Conservation (phyloP, 345 rosid genomes). For the Trapa bicornis region DNA sequence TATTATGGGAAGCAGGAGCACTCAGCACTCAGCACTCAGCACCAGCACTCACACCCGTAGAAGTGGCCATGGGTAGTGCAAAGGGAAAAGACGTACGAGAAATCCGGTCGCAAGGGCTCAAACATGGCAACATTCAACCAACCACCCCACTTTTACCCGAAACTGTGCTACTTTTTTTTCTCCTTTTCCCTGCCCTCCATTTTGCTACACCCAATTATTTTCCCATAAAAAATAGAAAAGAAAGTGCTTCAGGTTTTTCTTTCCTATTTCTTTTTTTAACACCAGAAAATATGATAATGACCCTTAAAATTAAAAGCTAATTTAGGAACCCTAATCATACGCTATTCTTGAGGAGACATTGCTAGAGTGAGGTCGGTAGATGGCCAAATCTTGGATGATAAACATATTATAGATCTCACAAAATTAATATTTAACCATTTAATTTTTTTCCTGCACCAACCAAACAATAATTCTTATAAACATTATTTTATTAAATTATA, state of each 20-base stretch:
- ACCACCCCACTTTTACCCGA: slow-evolving; percentile 39
- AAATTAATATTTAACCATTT: too few species aligned
- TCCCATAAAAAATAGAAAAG: background rate
- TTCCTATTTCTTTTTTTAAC: background rate
- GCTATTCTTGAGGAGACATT: slow-evolving; percentile 23
- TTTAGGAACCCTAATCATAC: background rate
- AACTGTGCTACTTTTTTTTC: slow-evolving; percentile 8
- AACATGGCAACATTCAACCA: slow-evolving; percentile 45
- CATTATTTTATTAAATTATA: too few species aligned
- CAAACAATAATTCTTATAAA: too few species aligned
- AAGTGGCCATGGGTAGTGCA: background rate
- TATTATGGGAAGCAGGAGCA: background rate
- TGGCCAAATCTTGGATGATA: slow-evolving; percentile 10
- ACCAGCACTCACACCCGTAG: too few species aligned
- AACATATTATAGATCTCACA: background rate
- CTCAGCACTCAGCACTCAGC: background rate
- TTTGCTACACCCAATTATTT: background rate
- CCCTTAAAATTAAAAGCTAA: slow-evolving; percentile 1
- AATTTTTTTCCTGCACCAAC: background rate
- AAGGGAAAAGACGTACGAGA: slow-evolving; percentile 18
- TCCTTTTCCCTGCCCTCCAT: too few species aligned
- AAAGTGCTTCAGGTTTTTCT: too few species aligned
- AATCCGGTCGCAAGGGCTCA: slow-evolving; percentile 29
- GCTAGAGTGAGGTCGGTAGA: slow-evolving; percentile 14
- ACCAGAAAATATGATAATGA: background rate